A percentile compares a stretch with the other conserved stretches of the same genome.
Conservation (phyloP, 192 early-diverging fungal species). For the Entomortierella lignicola region DNA sequence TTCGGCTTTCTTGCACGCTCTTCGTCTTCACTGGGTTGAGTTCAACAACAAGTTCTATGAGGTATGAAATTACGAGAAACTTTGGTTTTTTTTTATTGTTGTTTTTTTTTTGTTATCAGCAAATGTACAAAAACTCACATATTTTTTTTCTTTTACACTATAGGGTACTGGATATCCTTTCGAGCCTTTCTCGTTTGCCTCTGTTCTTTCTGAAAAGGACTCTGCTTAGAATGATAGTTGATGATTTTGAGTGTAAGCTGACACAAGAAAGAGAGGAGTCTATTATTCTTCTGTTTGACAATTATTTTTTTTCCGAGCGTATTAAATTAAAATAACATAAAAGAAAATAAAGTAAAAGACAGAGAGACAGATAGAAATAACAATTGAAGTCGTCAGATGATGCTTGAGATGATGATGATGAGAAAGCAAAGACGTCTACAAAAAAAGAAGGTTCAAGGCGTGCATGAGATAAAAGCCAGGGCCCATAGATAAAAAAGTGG, state of each 20-base stretch:
- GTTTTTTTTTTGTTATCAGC: no score
- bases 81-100: no score
- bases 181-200: slow-evolving; percentile 89
- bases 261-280: neutral
- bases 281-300: neutral
- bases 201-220: slow-evolving; percentile 49
- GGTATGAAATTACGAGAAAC: slow-evolving; percentile 84
- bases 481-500: no score
- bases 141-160: neutral
- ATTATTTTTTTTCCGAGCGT: no score
- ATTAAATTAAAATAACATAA: no score
- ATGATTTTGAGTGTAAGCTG: no score
- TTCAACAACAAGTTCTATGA: slow-evolving; percentile 98
- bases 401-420: no score
- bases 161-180: slow-evolving; percentile 88
- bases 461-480: no score
- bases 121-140: slow-evolving; percentile 46
- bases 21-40: slow-evolving; percentile 99
- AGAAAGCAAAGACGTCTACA: no score
- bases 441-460: no score
- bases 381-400: no score
- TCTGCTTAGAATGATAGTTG: slow-evolving; percentile 3
- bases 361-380: no score
- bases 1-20: slow-evolving; percentile 93
- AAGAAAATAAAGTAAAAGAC: neutral